Evolutionary conservation across 2,329 filamentous ascomycete species (phyloP).

Genomic region (Chaetomiaceae sp.): DNA sequence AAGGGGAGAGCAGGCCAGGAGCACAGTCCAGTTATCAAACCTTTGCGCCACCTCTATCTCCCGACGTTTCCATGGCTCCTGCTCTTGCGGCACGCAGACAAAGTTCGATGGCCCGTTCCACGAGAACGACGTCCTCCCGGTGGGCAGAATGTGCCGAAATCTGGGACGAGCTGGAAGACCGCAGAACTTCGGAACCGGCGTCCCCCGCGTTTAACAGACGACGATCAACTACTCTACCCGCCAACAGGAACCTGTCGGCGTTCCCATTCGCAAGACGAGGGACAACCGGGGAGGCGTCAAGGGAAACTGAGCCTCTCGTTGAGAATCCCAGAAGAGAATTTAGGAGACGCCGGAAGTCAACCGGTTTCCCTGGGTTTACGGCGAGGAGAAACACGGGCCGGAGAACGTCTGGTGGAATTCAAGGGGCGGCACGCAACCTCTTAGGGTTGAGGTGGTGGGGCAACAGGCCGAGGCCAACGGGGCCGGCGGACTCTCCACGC

Average conservation of each 20-base stretch:
- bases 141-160: slow-evolving; percentile 72
- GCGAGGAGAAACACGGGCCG: slow-evolving; percentile 43
- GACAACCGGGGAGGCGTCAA: slow-evolving; percentile 21
- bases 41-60: slow-evolving; percentile 38
- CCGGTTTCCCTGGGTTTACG: slow-evolving; percentile 57
- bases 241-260: slow-evolving; percentile 35
- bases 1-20: slow-evolving; percentile 29
- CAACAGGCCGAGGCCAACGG: slow-evolving; percentile 9
- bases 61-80: slow-evolving; percentile 30
- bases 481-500: not conserved
- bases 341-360: slow-evolving; percentile 52
- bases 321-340: slow-evolving; percentile 28
- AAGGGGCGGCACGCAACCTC: slow-evolving; percentile 48
- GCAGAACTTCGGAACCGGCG: slow-evolving; percentile 44
- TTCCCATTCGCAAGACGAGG: slow-evolving; percentile 34
- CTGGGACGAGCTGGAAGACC: slow-evolving; percentile 83
- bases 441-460: slow-evolving; percentile 54
- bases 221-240: slow-evolving; percentile 47
- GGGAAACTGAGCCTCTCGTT: slow-evolving; percentile 18
- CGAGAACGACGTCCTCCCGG: slow-evolving; percentile 38
- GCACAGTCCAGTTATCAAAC: slow-evolving; percentile 41
- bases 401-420: slow-evolving; percentile 37
- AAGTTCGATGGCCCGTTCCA: slow-evolving; percentile 18
- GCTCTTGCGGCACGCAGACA: slow-evolving; percentile 36
- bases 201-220: slow-evolving; percentile 32